These are phyloP conservation scores for Cytospora paraplurivora DNA, from an alignment of 2,329 filamentous ascomycete genomes.

Conservation along the genomic window DNA sequence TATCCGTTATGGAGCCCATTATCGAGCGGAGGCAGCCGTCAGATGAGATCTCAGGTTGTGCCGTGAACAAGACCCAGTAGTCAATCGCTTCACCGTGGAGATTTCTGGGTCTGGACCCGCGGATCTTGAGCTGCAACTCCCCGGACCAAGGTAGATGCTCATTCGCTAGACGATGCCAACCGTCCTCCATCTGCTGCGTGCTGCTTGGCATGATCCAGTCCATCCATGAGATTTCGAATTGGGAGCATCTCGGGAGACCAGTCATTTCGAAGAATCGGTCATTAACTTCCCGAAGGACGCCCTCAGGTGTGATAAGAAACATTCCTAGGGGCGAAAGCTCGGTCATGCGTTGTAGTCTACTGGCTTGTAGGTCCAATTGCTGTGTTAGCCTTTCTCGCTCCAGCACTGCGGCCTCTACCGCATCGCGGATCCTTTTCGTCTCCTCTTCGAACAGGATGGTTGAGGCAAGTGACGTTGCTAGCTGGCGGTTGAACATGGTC, in stretches of 20 bases:
- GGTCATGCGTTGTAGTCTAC: constrained; percentile 41
- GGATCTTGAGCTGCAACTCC: constrained; percentile 46
- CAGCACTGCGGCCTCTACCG: constrained; percentile 39
- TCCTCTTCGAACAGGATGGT: constrained; percentile 68
- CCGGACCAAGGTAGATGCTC: constrained; percentile 42
- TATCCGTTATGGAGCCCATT: constrained; percentile 47
- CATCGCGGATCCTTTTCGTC: constrained; percentile 51
- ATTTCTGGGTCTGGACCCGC: constrained; percentile 36
- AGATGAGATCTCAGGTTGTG: constrained; percentile 38
- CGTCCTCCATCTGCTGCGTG: constrained; percentile 36
- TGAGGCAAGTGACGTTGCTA: constrained; percentile 64
- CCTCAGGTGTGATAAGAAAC: constrained; percentile 44
- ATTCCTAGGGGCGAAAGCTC: constrained; percentile 42
- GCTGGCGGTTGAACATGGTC: constrained; percentile 46
- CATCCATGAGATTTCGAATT: constrained; percentile 46
- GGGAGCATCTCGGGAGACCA: constrained; percentile 41
- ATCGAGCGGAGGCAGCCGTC: constrained; percentile 41
- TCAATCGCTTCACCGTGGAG: constrained; percentile 44
- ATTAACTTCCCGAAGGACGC: constrained; percentile 47
- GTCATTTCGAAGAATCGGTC: constrained; percentile 52
- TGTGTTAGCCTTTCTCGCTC: constrained; percentile 40
- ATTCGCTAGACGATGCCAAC: constrained; percentile 42
- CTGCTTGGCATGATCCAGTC: constrained; percentile 43
- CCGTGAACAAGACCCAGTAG: constrained; percentile 47
- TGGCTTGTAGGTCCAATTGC: constrained; percentile 41